phyloP scores from a whole-genome alignment of 2,329 filamentous ascomycete species.

The Escovopsis sp. region DNA sequence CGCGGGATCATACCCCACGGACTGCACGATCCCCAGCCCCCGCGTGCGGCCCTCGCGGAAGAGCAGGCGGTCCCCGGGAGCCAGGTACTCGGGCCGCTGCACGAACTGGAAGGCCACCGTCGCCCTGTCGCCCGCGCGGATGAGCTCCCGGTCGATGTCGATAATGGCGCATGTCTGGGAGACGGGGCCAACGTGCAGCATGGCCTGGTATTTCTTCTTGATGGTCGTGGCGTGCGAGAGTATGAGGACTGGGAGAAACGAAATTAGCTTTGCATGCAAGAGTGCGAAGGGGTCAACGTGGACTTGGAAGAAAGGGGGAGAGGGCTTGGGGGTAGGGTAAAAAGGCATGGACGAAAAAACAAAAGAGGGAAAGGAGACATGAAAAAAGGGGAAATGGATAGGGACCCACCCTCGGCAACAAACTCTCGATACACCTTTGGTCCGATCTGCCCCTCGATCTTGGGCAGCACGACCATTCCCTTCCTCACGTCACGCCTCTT shows the following conservation, averaged over 20 bases:
- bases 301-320: no score
- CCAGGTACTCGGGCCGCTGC: conserved; percentile 83
- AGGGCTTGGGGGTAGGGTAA: no score
- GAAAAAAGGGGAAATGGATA: no score
- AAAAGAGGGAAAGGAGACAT: no score
- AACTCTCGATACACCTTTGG: conserved; percentile 64
- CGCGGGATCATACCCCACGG: conserved; percentile 65
- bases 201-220: conserved; percentile 91
- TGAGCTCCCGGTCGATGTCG: conserved; percentile 90
- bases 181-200: conserved; percentile 91
- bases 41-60: conserved; percentile 94
- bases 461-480: conserved; percentile 91
- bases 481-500: conserved; percentile 87
- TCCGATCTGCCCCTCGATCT: conserved; percentile 53
- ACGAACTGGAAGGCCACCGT: conserved; percentile 90
- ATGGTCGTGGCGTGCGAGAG: conserved; percentile 94
- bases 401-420: conserved; percentile 52
- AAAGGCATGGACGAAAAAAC: no score
- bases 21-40: conserved; percentile 86
- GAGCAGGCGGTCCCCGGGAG: conserved; percentile 72
- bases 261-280: background rate
- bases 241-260: conserved; percentile 55
- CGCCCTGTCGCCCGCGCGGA: conserved; percentile 87
- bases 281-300: no score
- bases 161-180: conserved; percentile 95